phyloP scores from a whole-genome alignment of 2,329 filamentous ascomycete species.

The Colletotrichum sidae region DNA sequence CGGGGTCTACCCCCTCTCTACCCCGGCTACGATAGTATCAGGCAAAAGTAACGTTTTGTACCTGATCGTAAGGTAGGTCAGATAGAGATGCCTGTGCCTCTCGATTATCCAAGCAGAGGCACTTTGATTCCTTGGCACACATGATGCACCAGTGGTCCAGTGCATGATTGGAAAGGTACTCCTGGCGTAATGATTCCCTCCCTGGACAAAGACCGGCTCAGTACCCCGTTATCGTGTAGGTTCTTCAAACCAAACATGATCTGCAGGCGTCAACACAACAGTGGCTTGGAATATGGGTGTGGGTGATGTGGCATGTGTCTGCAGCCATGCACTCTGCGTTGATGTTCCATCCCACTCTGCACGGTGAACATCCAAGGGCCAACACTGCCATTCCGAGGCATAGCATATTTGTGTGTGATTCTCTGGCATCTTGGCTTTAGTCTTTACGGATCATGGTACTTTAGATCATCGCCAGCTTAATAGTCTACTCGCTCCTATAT shows the following conservation, averaged over 20 bases:
- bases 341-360: not conserved
- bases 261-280: not conserved
- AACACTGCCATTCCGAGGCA: too few species aligned
- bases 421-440: not conserved
- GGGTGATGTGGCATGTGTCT: conserved; percentile 1
- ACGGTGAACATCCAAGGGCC: too few species aligned
- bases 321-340: not conserved
- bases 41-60: not conserved
- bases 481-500: too few species aligned
- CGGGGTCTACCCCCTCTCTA: conserved; percentile 2
- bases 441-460: too few species aligned
- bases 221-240: conserved; percentile 5
- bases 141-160: not conserved
- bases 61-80: not conserved
- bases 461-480: too few species aligned
- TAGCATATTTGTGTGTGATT: not conserved
- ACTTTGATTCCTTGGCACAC: not conserved
- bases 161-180: not conserved
- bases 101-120: too few species aligned
- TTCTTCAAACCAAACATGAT: conserved; percentile 6
- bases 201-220: conserved; percentile 1
- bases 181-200: not conserved
- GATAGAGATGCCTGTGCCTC: not conserved
- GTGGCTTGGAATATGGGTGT: not conserved
- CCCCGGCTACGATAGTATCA: not conserved